phyloP scores from a whole-genome alignment of 768 basidiomycete species.

The Boletus coccyginus region DNA sequence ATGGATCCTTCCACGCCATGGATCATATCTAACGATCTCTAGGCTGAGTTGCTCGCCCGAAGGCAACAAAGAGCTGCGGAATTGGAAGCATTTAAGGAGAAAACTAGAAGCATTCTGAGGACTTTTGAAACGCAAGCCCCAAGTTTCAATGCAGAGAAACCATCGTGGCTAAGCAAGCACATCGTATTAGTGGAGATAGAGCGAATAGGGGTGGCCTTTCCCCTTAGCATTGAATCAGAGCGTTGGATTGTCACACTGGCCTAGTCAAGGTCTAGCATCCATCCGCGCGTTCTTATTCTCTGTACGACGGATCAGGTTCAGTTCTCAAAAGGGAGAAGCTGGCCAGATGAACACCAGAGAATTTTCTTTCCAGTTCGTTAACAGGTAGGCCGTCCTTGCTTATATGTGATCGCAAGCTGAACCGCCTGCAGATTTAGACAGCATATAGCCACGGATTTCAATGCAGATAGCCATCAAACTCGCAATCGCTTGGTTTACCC shows the following conservation, averaged over 20 bases:
- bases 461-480: conserved; percentile 61
- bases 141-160: conserved; percentile 16
- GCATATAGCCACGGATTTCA: conserved; percentile 64
- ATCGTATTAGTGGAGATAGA: conserved; percentile 52
- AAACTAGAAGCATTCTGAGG: conserved; percentile 67
- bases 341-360: conserved; percentile 71
- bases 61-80: conserved; percentile 76
- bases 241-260: conserved; percentile 45
- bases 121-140: conserved; percentile 68
- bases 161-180: conserved; percentile 56
- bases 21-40: conserved; percentile 17
- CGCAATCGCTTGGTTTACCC: conserved; percentile 77
- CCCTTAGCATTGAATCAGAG: conserved; percentile 68
- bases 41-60: conserved; percentile 74
- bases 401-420: conserved; percentile 1
- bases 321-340: conserved; percentile 69
- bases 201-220: conserved; percentile 86
- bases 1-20: conserved; percentile 3
- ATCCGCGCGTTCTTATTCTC: conserved; percentile 86
- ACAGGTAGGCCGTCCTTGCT: conserved; percentile 46
- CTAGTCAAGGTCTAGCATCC: conserved; percentile 38
- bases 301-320: conserved; percentile 71
- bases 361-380: conserved; percentile 84
- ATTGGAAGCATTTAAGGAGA: conserved; percentile 79
- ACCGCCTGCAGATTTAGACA: conserved; percentile 69